Evolutionary conservation across 2,329 filamentous ascomycete species (phyloP).

Genomic region (Fusarium circinatum): DNA sequence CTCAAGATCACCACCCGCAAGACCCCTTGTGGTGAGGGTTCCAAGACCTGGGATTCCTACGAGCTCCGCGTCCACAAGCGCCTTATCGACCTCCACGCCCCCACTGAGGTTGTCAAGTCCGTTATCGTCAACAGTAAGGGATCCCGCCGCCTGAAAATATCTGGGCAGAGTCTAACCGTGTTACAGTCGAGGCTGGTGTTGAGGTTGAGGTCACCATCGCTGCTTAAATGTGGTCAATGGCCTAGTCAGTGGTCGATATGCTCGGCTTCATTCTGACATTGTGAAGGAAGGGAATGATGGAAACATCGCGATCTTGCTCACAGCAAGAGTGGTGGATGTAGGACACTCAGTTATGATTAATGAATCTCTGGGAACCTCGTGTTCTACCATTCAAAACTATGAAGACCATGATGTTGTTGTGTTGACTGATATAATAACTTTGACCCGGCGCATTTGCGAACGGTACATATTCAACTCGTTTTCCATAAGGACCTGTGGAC

Average conservation of each 20-base stretch:
- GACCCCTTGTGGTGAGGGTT: conserved; percentile 99
- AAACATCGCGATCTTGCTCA: conserved; percentile 26
- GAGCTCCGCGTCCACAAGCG: conserved; percentile 99
- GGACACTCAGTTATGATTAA: conserved; percentile 37
- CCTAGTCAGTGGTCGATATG: conserved; percentile 12
- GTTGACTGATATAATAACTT: background rate
- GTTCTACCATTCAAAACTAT: conserved; percentile 27
- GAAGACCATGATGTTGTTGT: background rate
- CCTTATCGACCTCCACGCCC: conserved; percentile 95
- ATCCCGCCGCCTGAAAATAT: background rate
- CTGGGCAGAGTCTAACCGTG: conserved; percentile 15
- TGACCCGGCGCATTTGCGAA: background rate
- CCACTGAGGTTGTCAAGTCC: conserved; percentile 97
- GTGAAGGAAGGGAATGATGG: conserved; percentile 39
- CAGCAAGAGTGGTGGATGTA: conserved; percentile 31
- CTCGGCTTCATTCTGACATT: conserved; percentile 26
- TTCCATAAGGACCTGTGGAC: background rate
- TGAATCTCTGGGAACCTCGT: conserved; percentile 35
- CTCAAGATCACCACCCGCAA: conserved; percentile 98
- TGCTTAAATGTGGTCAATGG: conserved; percentile 54
- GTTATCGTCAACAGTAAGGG: conserved; percentile 86
- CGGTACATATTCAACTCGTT: background rate
- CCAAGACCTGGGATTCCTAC: conserved; percentile 99
- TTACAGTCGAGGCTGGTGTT: conserved; percentile 80
- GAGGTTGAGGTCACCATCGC: conserved; percentile 95